phyloP scores from a whole-genome alignment of 2,329 filamentous ascomycete genomes.

The Aspergillus fijiensis region DNA sequence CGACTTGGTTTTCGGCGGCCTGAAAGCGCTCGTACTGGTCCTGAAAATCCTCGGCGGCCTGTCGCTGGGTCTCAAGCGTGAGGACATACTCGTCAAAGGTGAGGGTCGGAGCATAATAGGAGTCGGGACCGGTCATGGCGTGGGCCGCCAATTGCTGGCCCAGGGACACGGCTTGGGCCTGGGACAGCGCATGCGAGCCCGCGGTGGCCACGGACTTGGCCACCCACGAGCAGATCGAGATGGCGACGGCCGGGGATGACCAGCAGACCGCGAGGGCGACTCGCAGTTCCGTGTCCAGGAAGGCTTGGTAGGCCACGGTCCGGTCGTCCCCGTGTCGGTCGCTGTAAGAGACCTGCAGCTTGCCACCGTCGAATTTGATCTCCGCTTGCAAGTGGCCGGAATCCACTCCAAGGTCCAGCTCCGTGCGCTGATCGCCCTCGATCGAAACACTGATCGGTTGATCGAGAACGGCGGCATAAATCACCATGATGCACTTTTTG shows the following conservation, averaged over 20 bases:
- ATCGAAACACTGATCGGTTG: neutral
- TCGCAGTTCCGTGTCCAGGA: slow-evolving; percentile 3
- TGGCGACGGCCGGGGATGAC: neutral
- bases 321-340: neutral
- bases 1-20: neutral
- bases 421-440: neutral
- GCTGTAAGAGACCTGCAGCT: neutral
- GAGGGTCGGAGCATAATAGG: neutral
- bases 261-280: slow-evolving; percentile 5
- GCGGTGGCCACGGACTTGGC: neutral
- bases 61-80: neutral
- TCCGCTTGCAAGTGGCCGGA: neutral
- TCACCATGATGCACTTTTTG: neutral
- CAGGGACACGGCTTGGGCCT: slow-evolving; percentile 4
- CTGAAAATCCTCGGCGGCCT: neutral
- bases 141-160: slow-evolving; percentile 9
- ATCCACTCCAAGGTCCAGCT: neutral
- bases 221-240: neutral
- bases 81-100: neutral
- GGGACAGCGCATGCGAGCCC: neutral
- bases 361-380: neutral
- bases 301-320: neutral
- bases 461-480: slow-evolving; percentile 2
- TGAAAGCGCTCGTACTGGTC: neutral
- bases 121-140: neutral